Base-by-base conservation (phyloP, 768 basidiomycete species). In the Chalciporus pseudorubinellus region DNA sequence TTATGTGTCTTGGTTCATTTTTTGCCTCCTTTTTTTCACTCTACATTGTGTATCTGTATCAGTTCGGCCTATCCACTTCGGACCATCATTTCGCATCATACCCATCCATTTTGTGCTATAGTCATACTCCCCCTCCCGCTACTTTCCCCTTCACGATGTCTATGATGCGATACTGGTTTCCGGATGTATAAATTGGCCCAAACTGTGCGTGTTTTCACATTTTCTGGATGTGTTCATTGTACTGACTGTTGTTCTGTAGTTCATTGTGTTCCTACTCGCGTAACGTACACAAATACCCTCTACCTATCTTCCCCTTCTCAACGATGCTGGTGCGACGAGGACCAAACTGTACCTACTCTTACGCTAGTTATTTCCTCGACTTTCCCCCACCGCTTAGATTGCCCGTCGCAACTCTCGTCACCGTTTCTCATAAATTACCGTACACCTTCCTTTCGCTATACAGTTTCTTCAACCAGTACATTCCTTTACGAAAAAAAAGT, bases 81-180 rank as follows among this genome's bases (percentile, higher is more conserved):
- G 62, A 67, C 59, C 67, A 52, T 69, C 67, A 21, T 58, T 56
- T 69, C 67, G 60, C 69, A 63, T 67, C 69, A 63, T 64, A 63
- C 60, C 52, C 55, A 33, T 53, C 54, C 49, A 14, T 21, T 54
- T 55, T 68, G 64, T 68, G 57, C 54, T 60, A 60, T 66, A 66
- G 39, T 13, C 55, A 50, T 18, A 26, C 24, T 14, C 28, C 28
- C 19, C 48, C 18, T 50, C 34, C 6, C 24, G 10, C 8, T n/a
- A 11, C 0, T 24, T 38, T 45, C 7, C 8, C 39, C 39, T 52
- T 57, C n/a, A 39, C 20, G 58, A 60, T 57, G 68, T 70, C 59
- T 57, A 69, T 69, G 67, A 46, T 68, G 68, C 64, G 67, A 62
- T 66, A 28, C 41, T 63, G 66, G 52, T 68, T 64, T 57, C 68